These are phyloP conservation scores for Sphaerulina musiva DNA, from an alignment of 2,329 filamentous ascomycete species.

Conservation along the genomic window DNA sequence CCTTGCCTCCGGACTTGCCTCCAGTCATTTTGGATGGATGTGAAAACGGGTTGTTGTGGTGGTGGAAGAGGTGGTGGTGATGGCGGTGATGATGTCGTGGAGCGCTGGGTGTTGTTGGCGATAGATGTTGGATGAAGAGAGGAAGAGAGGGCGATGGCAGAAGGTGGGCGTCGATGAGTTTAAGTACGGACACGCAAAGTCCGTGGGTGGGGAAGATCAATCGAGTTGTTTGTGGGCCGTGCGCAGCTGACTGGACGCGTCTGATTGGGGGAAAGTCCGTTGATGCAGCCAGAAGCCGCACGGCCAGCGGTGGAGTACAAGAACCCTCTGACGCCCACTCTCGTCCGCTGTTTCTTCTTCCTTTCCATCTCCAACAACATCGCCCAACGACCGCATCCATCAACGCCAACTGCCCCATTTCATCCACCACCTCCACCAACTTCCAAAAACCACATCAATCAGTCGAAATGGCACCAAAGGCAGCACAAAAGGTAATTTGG, in stretches of 20 bases:
- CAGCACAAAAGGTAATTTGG: constrained; percentile 65
- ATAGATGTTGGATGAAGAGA: constrained; percentile 35
- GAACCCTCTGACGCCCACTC: constrained; percentile 4
- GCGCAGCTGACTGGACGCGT: constrained; percentile 10
- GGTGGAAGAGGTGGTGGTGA: constrained; percentile 28
- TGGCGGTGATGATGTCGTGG: constrained; percentile 21
- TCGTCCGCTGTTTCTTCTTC: constrained; percentile 28
- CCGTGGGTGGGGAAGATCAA: constrained; percentile 10
- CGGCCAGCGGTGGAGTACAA: constrained; percentile 9
- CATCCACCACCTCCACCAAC: constrained; percentile 28
- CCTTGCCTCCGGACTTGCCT: constrained; percentile 99
- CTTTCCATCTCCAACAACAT: constrained; percentile 33
- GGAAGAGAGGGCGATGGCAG: constrained; percentile 26
- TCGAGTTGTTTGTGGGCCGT: constrained; percentile 11
- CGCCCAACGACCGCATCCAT: constrained; percentile 26
- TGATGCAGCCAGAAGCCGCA: constrained; percentile 4
- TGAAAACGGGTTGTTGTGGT: constrained; percentile 6
- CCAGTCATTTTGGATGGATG: constrained; percentile 90
- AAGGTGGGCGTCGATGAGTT: constrained; percentile 12
- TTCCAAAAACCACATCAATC: constrained; percentile 26
- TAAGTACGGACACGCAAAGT: constrained; percentile 13
- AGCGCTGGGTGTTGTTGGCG: constrained; percentile 22
- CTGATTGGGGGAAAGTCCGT: neutral
- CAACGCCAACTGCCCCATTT: constrained; percentile 28
- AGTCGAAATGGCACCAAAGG: constrained; percentile 89